Evolutionary conservation across 192 early-diverging fungal genomes (phyloP), one percentile per base, ranked within the genome.

Genomic region (Backusella morwellensis): DNA sequence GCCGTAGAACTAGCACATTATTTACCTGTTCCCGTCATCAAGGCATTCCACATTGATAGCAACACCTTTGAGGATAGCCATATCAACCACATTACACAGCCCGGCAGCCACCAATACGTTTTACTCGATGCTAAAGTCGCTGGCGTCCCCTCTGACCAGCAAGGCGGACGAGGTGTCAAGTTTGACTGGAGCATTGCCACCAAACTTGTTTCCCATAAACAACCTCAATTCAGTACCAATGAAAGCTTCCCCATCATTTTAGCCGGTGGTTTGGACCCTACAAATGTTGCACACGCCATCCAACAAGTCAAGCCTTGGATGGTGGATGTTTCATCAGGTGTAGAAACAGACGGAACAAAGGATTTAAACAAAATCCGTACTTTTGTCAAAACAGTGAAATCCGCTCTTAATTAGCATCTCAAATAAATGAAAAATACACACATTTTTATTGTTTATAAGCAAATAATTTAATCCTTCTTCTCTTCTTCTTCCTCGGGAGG

Each of bases 311-410:
- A 85, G 26, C 94, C 95, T 2, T 95, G 91, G 91, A 89, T 88
- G 40, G 97, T 99, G 35, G 98, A 99, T 88, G 96, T 98, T 34
- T 92, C 92, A 12, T 96, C 94, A 56, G 98, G 97, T 11, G 93
- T 98, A 1, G 97, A 99, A 80, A 91, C 91, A 19, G 86, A 94
- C 70, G 90, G 86, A 42, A 82, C 74, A 54, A 99, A 99, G 86
- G 95, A 97, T 81, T 74, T 86, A 4, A 75, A 78, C 5, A 94
- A 96, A 84, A 93, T 97, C 75, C 84, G 76, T 26, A 82, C 78
- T 14, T 98, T 98, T 88, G 85, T 96, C 36, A 59, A 78, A 26
- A 85, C 77, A 42, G 92, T 90, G 40, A 93, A 93, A 79, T 75
- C 78, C 7, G 47, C 70, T 47, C 44, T 32, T 32, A 17, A 9